Conservation (phyloP, 495 filamentous ascomycete genomes). For the Echria macrotheca region DNA sequence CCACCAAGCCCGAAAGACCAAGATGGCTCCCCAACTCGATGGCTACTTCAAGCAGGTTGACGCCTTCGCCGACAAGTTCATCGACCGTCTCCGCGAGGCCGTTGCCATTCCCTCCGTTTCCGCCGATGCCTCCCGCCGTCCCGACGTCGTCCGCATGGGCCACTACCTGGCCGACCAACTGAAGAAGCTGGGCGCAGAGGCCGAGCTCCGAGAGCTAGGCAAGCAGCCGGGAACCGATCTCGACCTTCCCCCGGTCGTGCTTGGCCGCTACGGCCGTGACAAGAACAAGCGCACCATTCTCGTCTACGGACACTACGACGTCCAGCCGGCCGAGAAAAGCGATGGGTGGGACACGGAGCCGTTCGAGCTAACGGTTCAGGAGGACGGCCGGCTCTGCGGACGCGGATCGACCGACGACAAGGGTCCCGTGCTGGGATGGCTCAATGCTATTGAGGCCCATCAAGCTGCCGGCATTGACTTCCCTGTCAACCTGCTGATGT, state of each 20-base stretch:
- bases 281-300: conserved; percentile 88
- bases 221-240: conserved; percentile 88
- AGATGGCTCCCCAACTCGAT: conserved; percentile 80
- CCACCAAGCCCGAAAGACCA: conserved; percentile 59
- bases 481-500: conserved; percentile 98
- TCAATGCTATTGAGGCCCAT: conserved; percentile 97
- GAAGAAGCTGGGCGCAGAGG: conserved; percentile 72
- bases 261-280: conserved; percentile 87
- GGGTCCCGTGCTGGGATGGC: conserved; percentile 94
- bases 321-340: conserved; percentile 87
- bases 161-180: conserved; percentile 83
- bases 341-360: conserved; percentile 97
- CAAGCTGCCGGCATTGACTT: conserved; percentile 88
- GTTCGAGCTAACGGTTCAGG: conserved; percentile 81
- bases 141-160: conserved; percentile 94
- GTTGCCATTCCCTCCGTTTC: conserved; percentile 96
- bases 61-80: conserved; percentile 70
- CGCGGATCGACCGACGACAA: conserved; percentile 97
- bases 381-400: conserved; percentile 90
- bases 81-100: conserved; percentile 84
- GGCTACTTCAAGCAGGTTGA: conserved; percentile 89
- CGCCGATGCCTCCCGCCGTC: conserved; percentile 78
- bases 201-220: conserved; percentile 77
- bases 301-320: conserved; percentile 98
- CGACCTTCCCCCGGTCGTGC: conserved; percentile 84